Conservation (phyloP, 2,329 filamentous ascomycete genomes). For the Alternaria longipes region DNA sequence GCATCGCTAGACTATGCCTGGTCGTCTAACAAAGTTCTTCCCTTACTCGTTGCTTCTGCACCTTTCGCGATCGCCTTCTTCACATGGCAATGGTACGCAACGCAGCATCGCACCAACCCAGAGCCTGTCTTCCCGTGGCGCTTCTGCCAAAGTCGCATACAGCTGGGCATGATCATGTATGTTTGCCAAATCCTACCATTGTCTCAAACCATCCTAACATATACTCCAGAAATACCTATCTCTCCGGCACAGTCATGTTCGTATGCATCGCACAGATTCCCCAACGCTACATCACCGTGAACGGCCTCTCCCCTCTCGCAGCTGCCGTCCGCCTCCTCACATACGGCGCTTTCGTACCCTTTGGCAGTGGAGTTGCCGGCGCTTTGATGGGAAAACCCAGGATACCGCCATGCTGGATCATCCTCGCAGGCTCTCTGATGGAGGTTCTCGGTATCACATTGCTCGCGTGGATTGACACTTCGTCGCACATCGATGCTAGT, state of each 20-base stretch:
- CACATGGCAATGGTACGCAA: slow-evolving; percentile 25
- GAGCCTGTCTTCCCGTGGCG: slow-evolving; percentile 32
- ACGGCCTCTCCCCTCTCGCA: slow-evolving; percentile 18
- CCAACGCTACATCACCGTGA: slow-evolving; percentile 25
- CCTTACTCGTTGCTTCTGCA: slow-evolving; percentile 17
- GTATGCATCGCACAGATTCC: slow-evolving; percentile 26
- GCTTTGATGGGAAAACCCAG: slow-evolving; percentile 11
- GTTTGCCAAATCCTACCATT: background rate
- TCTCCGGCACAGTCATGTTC: slow-evolving; percentile 20
- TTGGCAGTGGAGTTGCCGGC: slow-evolving; percentile 16
- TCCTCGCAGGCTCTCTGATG: slow-evolving; percentile 12
- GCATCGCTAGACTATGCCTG: slow-evolving; percentile 18
- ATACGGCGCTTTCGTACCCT: slow-evolving; percentile 20
- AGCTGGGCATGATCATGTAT: slow-evolving; percentile 19
- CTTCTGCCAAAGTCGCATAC: slow-evolving; percentile 1
- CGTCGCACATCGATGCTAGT: background rate
- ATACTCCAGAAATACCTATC: slow-evolving; percentile 18
- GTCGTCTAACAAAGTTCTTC: slow-evolving; percentile 18
- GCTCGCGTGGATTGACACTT: slow-evolving; percentile 8
- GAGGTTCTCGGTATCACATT: slow-evolving; percentile 19
- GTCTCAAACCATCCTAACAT: background rate
- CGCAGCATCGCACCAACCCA: slow-evolving; percentile 4
- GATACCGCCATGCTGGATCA: slow-evolving; percentile 16
- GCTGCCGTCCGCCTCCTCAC: slow-evolving; percentile 24
- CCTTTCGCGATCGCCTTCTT: slow-evolving; percentile 26